Conservation (phyloP, 768 basidiomycete species). For the Suillus variegatus region DNA sequence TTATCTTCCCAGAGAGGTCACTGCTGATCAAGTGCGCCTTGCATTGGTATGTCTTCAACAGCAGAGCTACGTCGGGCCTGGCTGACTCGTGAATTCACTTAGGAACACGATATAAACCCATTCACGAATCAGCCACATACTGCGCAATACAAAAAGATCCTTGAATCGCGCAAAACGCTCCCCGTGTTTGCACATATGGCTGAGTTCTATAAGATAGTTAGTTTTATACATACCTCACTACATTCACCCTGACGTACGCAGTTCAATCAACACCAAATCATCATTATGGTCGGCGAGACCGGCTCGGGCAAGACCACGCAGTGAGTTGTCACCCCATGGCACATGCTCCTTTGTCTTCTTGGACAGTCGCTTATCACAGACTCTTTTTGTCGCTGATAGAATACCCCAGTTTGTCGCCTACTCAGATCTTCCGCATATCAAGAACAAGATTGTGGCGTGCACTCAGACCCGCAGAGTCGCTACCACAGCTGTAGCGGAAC, state of each 20-base stretch:
- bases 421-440: conserved; percentile 89
- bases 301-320: conserved; percentile 97
- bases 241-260: conserved; percentile 1
- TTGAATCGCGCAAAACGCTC: conserved; percentile 81
- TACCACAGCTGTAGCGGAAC: conserved; percentile 97
- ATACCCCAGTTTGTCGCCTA: conserved; percentile 97
- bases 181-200: conserved; percentile 93
- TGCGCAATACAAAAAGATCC: conserved; percentile 80
- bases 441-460: conserved; percentile 91
- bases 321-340: conserved; percentile 47
- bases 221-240: conserved; percentile 29
- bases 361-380: conserved; percentile 27
- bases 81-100: neutral
- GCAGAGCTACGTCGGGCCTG: neutral
- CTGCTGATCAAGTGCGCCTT: conserved; percentile 60
- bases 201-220: conserved; percentile 86
- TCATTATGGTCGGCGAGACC: conserved; percentile 92
- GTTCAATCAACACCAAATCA: conserved; percentile 64
- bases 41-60: conserved; percentile 59
- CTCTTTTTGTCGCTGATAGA: conserved; percentile 45
- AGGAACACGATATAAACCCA: conserved; percentile 84
- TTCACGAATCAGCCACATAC: conserved; percentile 85
- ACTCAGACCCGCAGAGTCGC: conserved; percentile 97
- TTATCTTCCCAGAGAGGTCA: conserved; percentile 70
- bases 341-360: conserved; percentile 20